A percentile compares a stretch with the other conserved stretches of the same genome.
Evolutionary conservation across 169 alveolate genomes (phyloP).

Genomic region (Blepharisma undulans): DNA sequence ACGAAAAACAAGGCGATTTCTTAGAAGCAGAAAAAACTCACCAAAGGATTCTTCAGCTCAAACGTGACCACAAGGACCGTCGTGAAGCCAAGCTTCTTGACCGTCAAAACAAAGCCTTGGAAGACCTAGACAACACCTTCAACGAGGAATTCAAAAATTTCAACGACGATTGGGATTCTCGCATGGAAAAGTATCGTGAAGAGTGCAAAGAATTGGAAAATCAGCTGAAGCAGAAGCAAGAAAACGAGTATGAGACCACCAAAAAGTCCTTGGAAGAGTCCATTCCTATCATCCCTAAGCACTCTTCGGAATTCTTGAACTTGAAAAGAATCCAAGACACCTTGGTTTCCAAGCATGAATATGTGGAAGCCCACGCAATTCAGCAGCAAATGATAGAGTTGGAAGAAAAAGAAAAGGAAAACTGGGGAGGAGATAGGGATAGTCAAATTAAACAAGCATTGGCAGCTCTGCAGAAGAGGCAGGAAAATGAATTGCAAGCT

Average conservation of each 20-base stretch:
- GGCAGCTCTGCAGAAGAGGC: neutral
- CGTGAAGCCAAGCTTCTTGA: neutral
- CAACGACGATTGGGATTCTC: slow-evolving; percentile 10
- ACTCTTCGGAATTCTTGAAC: slow-evolving; percentile 21
- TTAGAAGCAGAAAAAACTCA: slow-evolving; percentile 11
- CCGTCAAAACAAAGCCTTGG: neutral
- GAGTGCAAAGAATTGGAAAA: slow-evolving; percentile 12
- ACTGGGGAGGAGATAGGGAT: slow-evolving; percentile 22
- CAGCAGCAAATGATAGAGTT: slow-evolving; percentile 13
- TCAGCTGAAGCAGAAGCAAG: neutral
- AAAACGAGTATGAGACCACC: neutral
- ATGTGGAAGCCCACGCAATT: slow-evolving; percentile 23
- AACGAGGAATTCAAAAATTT: slow-evolving; percentile 3
- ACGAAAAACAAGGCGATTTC: neutral
- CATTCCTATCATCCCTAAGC: slow-evolving; percentile 29
- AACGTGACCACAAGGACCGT: neutral
- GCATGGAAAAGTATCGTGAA: slow-evolving; percentile 14
- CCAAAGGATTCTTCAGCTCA: neutral
- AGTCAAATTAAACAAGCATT: neutral
- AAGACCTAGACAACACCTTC: neutral
- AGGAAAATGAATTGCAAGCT: neutral
- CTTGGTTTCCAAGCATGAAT: neutral
- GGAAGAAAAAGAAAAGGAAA: slow-evolving; percentile 21
- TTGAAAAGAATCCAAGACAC: slow-evolving; percentile 10
- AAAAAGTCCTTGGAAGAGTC: slow-evolving; percentile 16